These are phyloP conservation scores for Rhodotorula diobovata DNA, from an alignment of 768 basidiomycete genomes.

Conservation along the genomic window DNA sequence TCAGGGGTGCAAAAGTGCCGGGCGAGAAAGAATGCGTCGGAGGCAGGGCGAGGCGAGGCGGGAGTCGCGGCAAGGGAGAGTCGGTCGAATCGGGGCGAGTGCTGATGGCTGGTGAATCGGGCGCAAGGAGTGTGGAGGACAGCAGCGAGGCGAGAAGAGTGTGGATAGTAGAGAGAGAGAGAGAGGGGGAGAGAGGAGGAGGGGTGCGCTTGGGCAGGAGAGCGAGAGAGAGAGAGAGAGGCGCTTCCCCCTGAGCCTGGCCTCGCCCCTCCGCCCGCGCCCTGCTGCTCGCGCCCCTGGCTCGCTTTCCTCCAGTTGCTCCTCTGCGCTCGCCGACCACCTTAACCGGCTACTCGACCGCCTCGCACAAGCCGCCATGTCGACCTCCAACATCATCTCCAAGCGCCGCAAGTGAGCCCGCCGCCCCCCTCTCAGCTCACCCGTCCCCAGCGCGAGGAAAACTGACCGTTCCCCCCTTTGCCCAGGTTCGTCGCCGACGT, in stretches of 20 bases:
- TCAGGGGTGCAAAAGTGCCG: background rate
- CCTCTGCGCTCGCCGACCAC: conserved; percentile 17
- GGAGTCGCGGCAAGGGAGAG: background rate
- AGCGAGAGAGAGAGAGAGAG: background rate
- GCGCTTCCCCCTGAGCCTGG: too few relatives aligned
- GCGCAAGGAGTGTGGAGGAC: background rate
- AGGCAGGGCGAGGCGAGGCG: background rate
- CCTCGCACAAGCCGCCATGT: conserved; percentile 11
- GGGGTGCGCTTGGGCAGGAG: background rate
- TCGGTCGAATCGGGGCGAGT: background rate
- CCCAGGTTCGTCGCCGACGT: conserved; percentile 40
- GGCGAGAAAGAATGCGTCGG: background rate
- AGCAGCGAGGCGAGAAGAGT: background rate
- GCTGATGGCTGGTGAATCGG: background rate
- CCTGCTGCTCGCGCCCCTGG: too few relatives aligned
- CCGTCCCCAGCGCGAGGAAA: background rate
- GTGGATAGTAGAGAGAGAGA: background rate
- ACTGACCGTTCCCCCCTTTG: background rate
- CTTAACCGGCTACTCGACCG: conserved; percentile 10
- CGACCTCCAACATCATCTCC: conserved; percentile 39
- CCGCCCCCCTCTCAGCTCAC: background rate
- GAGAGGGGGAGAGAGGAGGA: background rate
- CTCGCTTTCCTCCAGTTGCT: background rate
- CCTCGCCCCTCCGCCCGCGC: background rate
- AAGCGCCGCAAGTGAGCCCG: conserved; percentile 43